These are phyloP conservation scores for Penicillium goetzii DNA, from an alignment of 495 filamentous ascomycete genomes.

Conservation along the genomic window DNA sequence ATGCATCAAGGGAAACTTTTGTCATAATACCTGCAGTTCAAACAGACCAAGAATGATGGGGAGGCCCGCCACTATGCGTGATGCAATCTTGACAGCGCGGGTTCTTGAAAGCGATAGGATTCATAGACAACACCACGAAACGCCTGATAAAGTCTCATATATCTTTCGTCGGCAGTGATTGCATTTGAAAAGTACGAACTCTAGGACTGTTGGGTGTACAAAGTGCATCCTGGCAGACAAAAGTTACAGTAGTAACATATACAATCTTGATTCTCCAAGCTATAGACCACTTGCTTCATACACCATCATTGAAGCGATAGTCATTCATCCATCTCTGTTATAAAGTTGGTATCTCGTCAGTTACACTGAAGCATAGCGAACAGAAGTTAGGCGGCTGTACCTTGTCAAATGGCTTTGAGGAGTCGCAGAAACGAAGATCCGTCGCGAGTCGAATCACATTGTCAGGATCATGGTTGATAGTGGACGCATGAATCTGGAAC, in stretches of 20 bases:
- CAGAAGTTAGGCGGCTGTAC: slow-evolving; percentile 19
- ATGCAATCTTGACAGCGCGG: neutral
- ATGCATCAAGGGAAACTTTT: neutral
- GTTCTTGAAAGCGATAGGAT: slow-evolving; percentile 1
- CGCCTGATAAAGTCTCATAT: neutral
- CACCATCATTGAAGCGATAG: slow-evolving; percentile 42
- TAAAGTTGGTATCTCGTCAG: slow-evolving; percentile 8
- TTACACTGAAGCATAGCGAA: neutral
- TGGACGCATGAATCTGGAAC: slow-evolving; percentile 57
- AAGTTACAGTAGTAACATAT: neutral
- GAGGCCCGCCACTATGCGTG: neutral
- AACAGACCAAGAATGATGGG: slow-evolving; percentile 19
- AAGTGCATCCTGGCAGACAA: neutral
- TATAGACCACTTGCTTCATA: slow-evolving; percentile 17
- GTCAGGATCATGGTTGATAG: slow-evolving; percentile 58
- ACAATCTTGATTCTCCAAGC: neutral
- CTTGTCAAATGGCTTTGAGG: slow-evolving; percentile 54
- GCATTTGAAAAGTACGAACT: neutral
- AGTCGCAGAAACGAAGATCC: slow-evolving; percentile 59
- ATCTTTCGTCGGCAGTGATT: neutral
- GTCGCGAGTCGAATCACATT: slow-evolving; percentile 60
- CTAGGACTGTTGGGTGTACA: neutral
- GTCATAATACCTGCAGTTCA: neutral
- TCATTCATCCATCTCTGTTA: slow-evolving; percentile 44
- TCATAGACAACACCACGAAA: too few relatives aligned